A percentile compares a stretch with the other conserved stretches of the same genome.
These are phyloP conservation scores for Pichia sp. DNA, from an alignment of 1,139 yeast species.

Conservation along the genomic window DNA sequence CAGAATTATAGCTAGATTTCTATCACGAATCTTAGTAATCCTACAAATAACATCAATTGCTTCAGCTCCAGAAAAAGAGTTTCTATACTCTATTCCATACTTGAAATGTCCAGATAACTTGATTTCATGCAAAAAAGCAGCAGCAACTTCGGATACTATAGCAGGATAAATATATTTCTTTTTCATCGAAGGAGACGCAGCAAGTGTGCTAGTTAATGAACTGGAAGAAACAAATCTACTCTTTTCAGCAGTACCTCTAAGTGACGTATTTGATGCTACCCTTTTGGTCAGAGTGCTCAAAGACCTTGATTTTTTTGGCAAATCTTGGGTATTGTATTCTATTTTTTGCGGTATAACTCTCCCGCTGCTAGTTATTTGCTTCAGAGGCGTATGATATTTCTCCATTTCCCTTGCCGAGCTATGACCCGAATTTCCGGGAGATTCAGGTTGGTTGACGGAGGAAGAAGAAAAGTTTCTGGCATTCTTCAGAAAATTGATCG, in stretches of 20 bases:
- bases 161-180: constrained; percentile 86
- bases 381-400: constrained; percentile 29
- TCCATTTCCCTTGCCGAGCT: constrained; percentile 25
- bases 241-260: constrained; percentile 28
- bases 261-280: constrained; percentile 29
- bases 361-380: constrained; percentile 35
- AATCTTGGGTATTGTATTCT: constrained; percentile 28
- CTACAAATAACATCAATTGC: constrained; percentile 87
- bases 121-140: constrained; percentile 66
- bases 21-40: constrained; percentile 82
- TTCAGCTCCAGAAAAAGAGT: constrained; percentile 90
- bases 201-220: constrained; percentile 34
- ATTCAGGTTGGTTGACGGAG: constrained; percentile 17
- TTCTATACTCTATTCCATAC: constrained; percentile 92
- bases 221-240: constrained; percentile 25
- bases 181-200: constrained; percentile 43
- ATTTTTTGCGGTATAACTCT: constrained; percentile 41
- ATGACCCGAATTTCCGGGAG: constrained; percentile 13
- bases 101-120: constrained; percentile 76
- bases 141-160: constrained; percentile 77
- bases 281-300: constrained; percentile 31
- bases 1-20: constrained; percentile 80
- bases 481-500: constrained; percentile 26
- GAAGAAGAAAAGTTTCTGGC: constrained; percentile 25
- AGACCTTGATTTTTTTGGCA: constrained; percentile 31